A percentile compares a stretch with the other conserved stretches of the same genome.
Conservation (phyloP, 805 yeast genomes). For the Metschnikowia dekortorum region DNA sequence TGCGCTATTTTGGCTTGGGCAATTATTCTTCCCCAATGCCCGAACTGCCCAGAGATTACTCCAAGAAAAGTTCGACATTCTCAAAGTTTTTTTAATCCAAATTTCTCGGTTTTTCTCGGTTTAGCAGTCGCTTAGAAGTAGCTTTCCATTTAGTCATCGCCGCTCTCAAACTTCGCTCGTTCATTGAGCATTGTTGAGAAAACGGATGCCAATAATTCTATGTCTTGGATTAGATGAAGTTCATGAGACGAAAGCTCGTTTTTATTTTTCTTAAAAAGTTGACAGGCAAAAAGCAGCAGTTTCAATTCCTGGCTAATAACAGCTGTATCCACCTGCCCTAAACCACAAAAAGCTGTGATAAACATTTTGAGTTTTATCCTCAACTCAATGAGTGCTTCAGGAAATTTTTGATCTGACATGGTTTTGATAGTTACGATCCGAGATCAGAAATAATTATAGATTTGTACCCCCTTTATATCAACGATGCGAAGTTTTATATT, state of each 20-base stretch:
- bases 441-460: neutral
- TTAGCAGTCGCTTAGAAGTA: neutral
- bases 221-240: neutral
- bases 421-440: neutral
- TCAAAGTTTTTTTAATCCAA: neutral
- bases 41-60: conserved; percentile 9
- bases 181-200: neutral
- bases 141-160: neutral
- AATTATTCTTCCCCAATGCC: conserved; percentile 13
- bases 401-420: neutral
- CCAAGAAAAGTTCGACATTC: neutral
- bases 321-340: neutral
- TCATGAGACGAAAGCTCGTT: neutral
- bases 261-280: neutral
- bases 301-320: neutral
- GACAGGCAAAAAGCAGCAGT: neutral
- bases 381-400: neutral
- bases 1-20: conserved; percentile 74
- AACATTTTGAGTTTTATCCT: neutral
- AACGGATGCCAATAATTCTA: neutral
- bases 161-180: neutral
- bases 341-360: neutral
- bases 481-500: neutral
- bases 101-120: too few species aligned
- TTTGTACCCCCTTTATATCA: neutral